Evolutionary conservation across 2,329 filamentous ascomycete species (phyloP).

Genomic region (Ampelomyces quisqualis): DNA sequence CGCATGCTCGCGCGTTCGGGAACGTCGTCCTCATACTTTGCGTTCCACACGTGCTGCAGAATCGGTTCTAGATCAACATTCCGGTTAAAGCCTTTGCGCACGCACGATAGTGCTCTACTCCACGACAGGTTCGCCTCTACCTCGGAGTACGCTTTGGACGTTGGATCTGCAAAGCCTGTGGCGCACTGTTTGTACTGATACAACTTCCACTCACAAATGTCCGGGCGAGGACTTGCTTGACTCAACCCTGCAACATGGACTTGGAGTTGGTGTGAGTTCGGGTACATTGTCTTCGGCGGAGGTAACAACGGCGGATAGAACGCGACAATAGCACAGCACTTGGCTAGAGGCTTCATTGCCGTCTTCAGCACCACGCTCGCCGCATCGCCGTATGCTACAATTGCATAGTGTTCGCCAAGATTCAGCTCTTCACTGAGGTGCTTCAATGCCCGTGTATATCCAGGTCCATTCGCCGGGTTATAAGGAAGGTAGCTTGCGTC

Average conservation of each 20-base stretch:
- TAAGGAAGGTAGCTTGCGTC: constrained; percentile 44
- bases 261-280: constrained; percentile 40
- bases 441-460: constrained; percentile 38
- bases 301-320: constrained; percentile 48
- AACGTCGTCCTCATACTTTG: constrained; percentile 37
- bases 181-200: constrained; percentile 44
- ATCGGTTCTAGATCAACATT: constrained; percentile 39
- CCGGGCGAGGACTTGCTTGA: constrained; percentile 28
- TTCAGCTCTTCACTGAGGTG: constrained; percentile 44
- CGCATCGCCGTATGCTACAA: constrained; percentile 46
- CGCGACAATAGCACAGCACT: constrained; percentile 44
- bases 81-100: constrained; percentile 43
- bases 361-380: constrained; percentile 45
- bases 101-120: constrained; percentile 44
- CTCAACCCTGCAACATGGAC: constrained; percentile 47
- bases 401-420: constrained; percentile 40
- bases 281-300: constrained; percentile 42
- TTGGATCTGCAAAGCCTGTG: constrained; percentile 48
- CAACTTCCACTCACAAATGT: constrained; percentile 41
- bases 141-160: constrained; percentile 42
- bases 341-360: constrained; percentile 45
- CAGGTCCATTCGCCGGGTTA: constrained; percentile 23
- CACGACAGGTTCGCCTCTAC: constrained; percentile 47
- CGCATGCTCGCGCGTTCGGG: constrained; percentile 35
- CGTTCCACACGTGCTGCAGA: constrained; percentile 37